A percentile compares a stretch with the other conserved stretches of the same genome.
phyloP scores from a whole-genome alignment of 1,139 yeast genomes.

The Yamadazyma songkhlaensis region DNA sequence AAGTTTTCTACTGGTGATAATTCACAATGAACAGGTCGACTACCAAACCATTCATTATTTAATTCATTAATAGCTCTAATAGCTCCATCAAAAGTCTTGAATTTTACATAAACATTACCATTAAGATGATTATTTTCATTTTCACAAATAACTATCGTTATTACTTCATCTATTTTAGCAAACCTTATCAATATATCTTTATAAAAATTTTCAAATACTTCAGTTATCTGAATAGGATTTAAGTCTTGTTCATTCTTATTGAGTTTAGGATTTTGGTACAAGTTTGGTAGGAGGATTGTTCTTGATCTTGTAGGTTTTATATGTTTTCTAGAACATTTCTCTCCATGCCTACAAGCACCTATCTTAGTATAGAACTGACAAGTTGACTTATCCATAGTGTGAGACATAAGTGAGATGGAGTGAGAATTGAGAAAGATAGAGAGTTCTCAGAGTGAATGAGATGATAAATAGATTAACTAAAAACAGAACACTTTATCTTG shows the following conservation, averaged over 20 bases:
- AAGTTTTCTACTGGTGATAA: constrained; percentile 73
- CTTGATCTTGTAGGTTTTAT: constrained; percentile 65
- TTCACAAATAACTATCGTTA: constrained; percentile 72
- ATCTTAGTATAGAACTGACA: constrained; percentile 72
- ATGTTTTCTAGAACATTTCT: constrained; percentile 79
- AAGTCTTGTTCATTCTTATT: constrained; percentile 31
- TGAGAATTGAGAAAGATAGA: not conserved
- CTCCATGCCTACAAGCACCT: constrained; percentile 95
- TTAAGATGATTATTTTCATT: constrained; percentile 75
- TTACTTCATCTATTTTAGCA: constrained; percentile 62
- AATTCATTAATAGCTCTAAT: constrained; percentile 55
- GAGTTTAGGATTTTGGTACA: constrained; percentile 65
- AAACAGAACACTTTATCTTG: constrained; percentile 73
- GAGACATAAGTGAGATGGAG: not conserved
- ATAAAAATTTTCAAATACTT: constrained; percentile 62
- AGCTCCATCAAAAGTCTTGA: constrained; percentile 56
- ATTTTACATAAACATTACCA: constrained; percentile 81
- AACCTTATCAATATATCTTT: constrained; percentile 73
- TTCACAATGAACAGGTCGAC: constrained; percentile 78
- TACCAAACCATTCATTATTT: constrained; percentile 80
- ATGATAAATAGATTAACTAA: constrained; percentile 21
- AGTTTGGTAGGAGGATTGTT: constrained; percentile 64
- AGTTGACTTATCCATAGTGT: constrained; percentile 16
- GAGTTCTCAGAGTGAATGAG: too few species aligned
- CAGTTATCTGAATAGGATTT: constrained; percentile 42